Base-by-base conservation (phyloP, 768 basidiomycete genomes). In the Lactarius psammicola region DNA sequence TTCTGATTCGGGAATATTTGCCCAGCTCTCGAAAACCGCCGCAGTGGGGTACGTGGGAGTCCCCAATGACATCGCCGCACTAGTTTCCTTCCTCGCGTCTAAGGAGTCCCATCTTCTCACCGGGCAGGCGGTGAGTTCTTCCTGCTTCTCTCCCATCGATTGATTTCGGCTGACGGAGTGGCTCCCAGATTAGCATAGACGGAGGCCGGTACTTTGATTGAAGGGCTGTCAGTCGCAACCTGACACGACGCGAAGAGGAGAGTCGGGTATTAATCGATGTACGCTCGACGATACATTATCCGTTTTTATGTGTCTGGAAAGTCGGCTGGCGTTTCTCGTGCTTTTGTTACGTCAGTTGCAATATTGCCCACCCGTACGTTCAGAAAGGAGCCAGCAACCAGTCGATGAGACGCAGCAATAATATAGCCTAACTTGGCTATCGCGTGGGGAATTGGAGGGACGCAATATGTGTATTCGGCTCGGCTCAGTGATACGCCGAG, bases 31-130 rank as follows among this genome's bases (percentile, higher is more conserved):
- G 17, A 36, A 71, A 51, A 11, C 38, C 49, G 64, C 69, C 0
- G 70, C 73, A 18, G 65, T 72, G 17, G 70, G 72, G 6, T 54
- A 63, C 26, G 63, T 73, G 58, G 71, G 72, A 20, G 66, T 61
- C 9, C 65, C 75, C 0, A 53, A 66, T 8, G 71, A 77, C 46
- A 65, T 77, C 34, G 75, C 76, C 1, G 60, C 59, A 10, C 34
- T 77, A 5, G 76, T 77, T 1, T 74, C 76, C 9, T 77, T 75
- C 69, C 69, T 77, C 33, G 76, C 74, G 7, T 72, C 74, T 11
- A 70, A 72, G 49, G 70, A 75, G n/a, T 71, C 76, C 3, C 44
- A 60, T 13, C 75, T 73, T 51, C 72, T 76, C 10, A 76, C 76
- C 0, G 76, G 76, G 9, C 69, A 69, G 11, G 38, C 68, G 15